A percentile compares a stretch with the other conserved stretches of the same genome.
These are phyloP conservation scores for Vaccinium vitisidaea DNA, from an alignment of 148 eudicot genomes.

Conservation along the genomic window DNA sequence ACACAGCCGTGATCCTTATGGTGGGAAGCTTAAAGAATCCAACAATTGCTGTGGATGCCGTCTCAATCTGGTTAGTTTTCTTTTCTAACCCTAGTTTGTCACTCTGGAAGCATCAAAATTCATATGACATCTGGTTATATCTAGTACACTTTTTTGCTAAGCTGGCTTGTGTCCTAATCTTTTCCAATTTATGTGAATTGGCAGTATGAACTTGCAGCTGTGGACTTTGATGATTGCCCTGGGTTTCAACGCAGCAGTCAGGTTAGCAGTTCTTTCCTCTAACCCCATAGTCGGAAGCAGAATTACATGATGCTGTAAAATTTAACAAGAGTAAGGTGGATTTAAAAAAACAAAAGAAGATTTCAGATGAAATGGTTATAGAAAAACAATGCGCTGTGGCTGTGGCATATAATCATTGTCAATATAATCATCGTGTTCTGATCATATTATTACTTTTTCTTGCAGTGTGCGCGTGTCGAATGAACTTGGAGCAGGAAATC, in stretches of 20 bases:
- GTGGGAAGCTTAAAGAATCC: conserved; percentile 56
- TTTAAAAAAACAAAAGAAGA: neutral
- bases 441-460: neutral
- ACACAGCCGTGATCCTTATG: conserved; percentile 45
- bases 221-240: conserved; percentile 56
- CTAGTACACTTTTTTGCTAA: neutral
- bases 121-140: neutral
- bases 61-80: conserved; percentile 46
- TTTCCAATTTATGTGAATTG: neutral
- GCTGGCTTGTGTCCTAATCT: neutral
- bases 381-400: neutral
- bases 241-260: conserved; percentile 59
- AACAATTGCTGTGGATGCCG: conserved; percentile 42
- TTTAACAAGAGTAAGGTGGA: neutral
- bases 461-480: conserved; percentile 66
- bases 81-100: neutral
- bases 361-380: neutral
- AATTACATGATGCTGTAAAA: neutral
- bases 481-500: conserved; percentile 61
- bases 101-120: neutral
- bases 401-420: neutral
- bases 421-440: neutral
- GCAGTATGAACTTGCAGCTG: conserved; percentile 45
- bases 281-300: neutral
- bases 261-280: conserved; percentile 18